phyloP scores from a whole-genome alignment of 169 alveolate species.

The Perkinsus olseni region DNA sequence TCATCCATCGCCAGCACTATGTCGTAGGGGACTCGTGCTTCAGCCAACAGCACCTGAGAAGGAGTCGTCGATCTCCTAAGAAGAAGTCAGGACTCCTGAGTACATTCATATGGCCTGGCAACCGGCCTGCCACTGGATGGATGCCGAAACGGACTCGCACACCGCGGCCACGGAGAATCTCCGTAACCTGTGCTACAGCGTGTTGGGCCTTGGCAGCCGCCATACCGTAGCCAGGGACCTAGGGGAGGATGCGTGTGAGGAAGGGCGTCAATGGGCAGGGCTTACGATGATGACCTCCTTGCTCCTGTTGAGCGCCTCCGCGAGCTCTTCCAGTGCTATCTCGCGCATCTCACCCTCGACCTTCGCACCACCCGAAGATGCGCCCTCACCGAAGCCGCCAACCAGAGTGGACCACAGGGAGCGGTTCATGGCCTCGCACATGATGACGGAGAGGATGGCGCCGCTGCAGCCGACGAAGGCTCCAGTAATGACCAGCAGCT shows the following conservation, averaged over 20 bases:
- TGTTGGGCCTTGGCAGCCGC: slow-evolving; percentile 74
- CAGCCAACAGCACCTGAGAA: slow-evolving; percentile 53
- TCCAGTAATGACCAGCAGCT: slow-evolving; percentile 70
- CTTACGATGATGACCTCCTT: slow-evolving; percentile 50
- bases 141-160: slow-evolving; percentile 69
- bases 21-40: slow-evolving; percentile 73
- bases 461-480: slow-evolving; percentile 80
- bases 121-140: slow-evolving; percentile 84
- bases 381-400: slow-evolving; percentile 73
- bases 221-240: slow-evolving; percentile 80
- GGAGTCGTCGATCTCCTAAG: background rate
- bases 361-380: slow-evolving; percentile 48
- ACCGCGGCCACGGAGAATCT: slow-evolving; percentile 45
- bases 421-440: slow-evolving; percentile 89
- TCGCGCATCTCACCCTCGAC: slow-evolving; percentile 45
- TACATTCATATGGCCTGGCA: slow-evolving; percentile 82
- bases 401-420: slow-evolving; percentile 65
- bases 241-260: background rate
- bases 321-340: slow-evolving; percentile 52
- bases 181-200: slow-evolving; percentile 60
- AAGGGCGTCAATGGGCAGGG: background rate
- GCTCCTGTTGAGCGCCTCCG: slow-evolving; percentile 49
- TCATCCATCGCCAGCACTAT: slow-evolving; percentile 75
- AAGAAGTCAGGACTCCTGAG: background rate
- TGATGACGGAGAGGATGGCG: slow-evolving; percentile 75